Conservation (phyloP, 176 grass and related monocot genomes). For the Lolium rigidum region DNA sequence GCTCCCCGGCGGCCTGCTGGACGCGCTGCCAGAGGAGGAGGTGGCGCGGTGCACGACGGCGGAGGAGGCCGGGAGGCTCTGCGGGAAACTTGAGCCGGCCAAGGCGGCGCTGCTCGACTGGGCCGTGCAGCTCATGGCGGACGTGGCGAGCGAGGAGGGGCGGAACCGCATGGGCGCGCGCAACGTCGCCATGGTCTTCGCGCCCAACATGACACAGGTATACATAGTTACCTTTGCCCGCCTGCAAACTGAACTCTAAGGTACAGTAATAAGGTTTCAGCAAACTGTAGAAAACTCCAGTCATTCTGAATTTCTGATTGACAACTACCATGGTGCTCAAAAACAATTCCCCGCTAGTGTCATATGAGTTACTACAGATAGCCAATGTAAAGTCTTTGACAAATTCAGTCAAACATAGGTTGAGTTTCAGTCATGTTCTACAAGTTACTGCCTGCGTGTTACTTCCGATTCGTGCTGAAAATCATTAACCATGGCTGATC, state of each 20-base stretch:
- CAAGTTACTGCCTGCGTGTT: background rate
- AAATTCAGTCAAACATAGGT: background rate
- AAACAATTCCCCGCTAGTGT: too few relatives aligned
- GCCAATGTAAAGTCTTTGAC: too few relatives aligned
- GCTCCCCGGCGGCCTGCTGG: slow-evolving; percentile 73
- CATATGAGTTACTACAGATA: too few relatives aligned
- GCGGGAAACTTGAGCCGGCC: slow-evolving; percentile 39
- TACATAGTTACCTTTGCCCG: too few relatives aligned
- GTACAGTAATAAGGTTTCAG: too few relatives aligned
- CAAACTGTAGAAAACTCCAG: too few relatives aligned
- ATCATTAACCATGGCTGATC: background rate
- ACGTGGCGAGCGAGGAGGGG: slow-evolving; percentile 72
- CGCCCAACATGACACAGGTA: slow-evolving; percentile 89
- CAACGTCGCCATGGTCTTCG: slow-evolving; percentile 93
- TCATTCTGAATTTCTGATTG: too few relatives aligned
- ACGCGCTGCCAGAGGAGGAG: slow-evolving; percentile 68
- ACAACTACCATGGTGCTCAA: too few relatives aligned
- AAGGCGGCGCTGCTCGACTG: slow-evolving; percentile 84
- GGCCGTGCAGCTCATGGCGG: slow-evolving; percentile 88
- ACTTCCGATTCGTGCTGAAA: too few relatives aligned
- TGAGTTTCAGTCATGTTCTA: background rate
- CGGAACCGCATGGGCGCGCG: slow-evolving; percentile 85
- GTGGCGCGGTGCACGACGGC: slow-evolving; percentile 67
- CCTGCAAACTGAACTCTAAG: too few relatives aligned
- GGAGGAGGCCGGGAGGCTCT: slow-evolving; percentile 58